phyloP scores from a whole-genome alignment of 73 alveolate species.

The Tetrahymena thermophila region DNA sequence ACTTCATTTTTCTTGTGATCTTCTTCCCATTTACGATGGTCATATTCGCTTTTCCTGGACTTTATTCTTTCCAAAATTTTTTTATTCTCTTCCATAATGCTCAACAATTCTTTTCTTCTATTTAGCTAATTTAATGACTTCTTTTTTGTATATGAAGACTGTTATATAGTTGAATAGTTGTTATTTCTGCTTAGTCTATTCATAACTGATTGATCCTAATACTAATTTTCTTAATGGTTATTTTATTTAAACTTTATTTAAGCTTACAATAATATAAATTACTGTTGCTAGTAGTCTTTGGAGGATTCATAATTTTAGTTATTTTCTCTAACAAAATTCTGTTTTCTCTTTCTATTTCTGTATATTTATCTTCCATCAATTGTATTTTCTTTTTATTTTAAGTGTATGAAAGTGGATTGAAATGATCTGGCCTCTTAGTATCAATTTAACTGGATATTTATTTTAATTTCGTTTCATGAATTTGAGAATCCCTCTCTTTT shows the following conservation, averaged over 20 bases:
- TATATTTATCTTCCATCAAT: slow-evolving; percentile 21
- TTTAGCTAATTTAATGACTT: background rate
- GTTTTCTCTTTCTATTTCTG: slow-evolving; percentile 68
- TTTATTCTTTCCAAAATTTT: background rate
- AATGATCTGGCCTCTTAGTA: background rate
- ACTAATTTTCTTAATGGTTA: background rate
- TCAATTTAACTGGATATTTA: background rate
- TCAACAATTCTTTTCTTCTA: background rate
- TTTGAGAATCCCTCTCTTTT: background rate
- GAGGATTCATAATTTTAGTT: slow-evolving; percentile 40
- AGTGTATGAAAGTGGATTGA: background rate
- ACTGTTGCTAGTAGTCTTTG: background rate
- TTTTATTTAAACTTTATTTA: too few relatives aligned
- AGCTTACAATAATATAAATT: background rate
- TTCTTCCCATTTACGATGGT: background rate
- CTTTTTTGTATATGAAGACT: background rate
- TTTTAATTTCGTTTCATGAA: background rate
- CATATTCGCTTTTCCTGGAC: background rate
- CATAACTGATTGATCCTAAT: background rate
- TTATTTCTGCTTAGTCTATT: background rate
- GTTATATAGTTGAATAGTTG: background rate
- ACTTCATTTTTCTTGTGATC: background rate
- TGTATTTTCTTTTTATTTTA: background rate
- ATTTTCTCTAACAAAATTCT: slow-evolving; percentile 61
- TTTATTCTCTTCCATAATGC: background rate